A percentile compares a stretch with the other conserved stretches of the same genome.
Conservation (phyloP, 2,329 filamentous ascomycete species). For the Talaromyces sp. region DNA sequence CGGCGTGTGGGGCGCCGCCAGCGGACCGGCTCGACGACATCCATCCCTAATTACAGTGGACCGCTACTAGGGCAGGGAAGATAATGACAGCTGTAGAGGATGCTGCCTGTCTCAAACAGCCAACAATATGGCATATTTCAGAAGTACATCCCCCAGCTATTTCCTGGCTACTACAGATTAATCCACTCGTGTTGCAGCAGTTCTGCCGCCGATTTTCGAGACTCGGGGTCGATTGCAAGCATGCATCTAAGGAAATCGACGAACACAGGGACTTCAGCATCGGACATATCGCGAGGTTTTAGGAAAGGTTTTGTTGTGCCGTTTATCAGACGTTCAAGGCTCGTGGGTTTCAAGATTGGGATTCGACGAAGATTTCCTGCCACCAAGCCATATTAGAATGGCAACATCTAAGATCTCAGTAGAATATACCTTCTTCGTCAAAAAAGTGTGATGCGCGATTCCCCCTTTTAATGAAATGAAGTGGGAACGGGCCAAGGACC, state of each 20-base stretch:
- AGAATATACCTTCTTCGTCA: not conserved
- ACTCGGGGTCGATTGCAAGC: slow-evolving; percentile 22
- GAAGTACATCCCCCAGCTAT: too few species aligned
- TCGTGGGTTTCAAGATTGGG: slow-evolving; percentile 20
- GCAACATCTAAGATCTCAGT: slow-evolving; percentile 14
- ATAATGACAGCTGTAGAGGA: too few species aligned
- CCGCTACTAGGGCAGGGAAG: too few species aligned
- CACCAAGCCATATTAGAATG: not conserved
- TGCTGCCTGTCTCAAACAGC: too few species aligned
- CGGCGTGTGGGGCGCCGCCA: too few species aligned
- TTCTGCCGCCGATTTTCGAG: slow-evolving; percentile 22
- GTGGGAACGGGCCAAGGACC: not conserved
- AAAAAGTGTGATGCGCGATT: not conserved
- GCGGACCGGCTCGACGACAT: too few species aligned
- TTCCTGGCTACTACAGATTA: too few species aligned
- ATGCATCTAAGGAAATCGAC: slow-evolving; percentile 24
- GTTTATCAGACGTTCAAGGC: slow-evolving; percentile 22
- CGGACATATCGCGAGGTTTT: slow-evolving; percentile 23
- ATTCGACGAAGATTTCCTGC: slow-evolving; percentile 24
- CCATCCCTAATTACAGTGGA: too few species aligned
- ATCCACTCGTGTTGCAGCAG: slow-evolving; percentile 25
- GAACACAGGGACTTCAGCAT: slow-evolving; percentile 23
- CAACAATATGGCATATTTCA: too few species aligned
- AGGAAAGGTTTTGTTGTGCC: slow-evolving; percentile 21
- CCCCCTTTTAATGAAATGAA: not conserved